These are phyloP conservation scores for Fusarium lateritium DNA, from an alignment of 2,329 filamentous ascomycete genomes.

Conservation along the genomic window DNA sequence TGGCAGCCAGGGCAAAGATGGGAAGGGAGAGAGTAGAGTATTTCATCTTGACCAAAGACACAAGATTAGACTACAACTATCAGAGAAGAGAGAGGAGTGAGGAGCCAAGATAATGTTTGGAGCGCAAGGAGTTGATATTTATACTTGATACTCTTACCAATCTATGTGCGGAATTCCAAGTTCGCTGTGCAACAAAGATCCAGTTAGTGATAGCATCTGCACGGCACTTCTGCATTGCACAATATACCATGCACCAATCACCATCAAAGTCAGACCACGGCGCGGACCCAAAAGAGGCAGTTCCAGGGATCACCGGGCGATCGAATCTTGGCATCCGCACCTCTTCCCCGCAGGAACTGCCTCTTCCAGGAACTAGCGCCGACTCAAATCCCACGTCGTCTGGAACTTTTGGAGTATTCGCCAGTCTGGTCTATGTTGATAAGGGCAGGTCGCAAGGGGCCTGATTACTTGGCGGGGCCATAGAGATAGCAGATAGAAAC, in stretches of 20 bases:
- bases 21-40: slow-evolving; percentile 41
- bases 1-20: slow-evolving; percentile 47
- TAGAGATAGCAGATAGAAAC: slow-evolving; percentile 2
- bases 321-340: slow-evolving; percentile 37
- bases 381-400: slow-evolving; percentile 38
- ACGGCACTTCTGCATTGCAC: slow-evolving; percentile 32
- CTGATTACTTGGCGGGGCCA: slow-evolving; percentile 16
- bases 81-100: slow-evolving; percentile 27
- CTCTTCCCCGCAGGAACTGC: slow-evolving; percentile 42
- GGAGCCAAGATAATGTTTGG: not conserved
- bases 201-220: slow-evolving; percentile 32
- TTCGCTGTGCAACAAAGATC: not conserved
- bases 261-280: slow-evolving; percentile 2
- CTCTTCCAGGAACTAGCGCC: slow-evolving; percentile 46
- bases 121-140: slow-evolving; percentile 27
- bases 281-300: slow-evolving; percentile 44
- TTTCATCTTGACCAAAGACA: slow-evolving; percentile 42
- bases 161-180: not conserved
- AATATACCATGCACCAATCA: slow-evolving; percentile 36
- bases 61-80: slow-evolving; percentile 3
- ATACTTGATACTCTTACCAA: slow-evolving; percentile 6
- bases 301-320: slow-evolving; percentile 40
- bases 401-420: slow-evolving; percentile 45
- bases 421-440: slow-evolving; percentile 43
- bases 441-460: slow-evolving; percentile 46